Evolutionary conservation across 2,329 filamentous ascomycete species (phyloP), one percentile per base, ranked within the genome.

Genomic region (Beauveria medogensis): DNA sequence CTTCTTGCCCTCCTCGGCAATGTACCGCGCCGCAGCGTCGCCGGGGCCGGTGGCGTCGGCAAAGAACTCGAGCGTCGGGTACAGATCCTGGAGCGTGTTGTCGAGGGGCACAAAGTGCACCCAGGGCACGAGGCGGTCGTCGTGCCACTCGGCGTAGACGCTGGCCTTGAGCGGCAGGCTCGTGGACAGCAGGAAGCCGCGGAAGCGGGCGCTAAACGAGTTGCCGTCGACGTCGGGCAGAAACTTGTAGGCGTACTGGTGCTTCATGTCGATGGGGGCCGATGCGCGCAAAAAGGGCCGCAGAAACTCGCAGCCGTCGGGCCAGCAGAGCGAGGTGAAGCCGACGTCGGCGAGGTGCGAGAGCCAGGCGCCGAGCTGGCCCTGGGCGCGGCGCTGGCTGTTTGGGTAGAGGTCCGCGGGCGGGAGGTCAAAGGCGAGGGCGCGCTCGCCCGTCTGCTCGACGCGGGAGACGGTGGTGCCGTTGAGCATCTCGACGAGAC

Each of bases 141-240:
- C 88, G 69, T 91, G 88, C 89, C 89, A 91, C 70, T 91, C 89
- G 9, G 82, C 76, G 69, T 88, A 91, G 48, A 91, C 79, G 3
- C 88, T 90, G 14, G 84, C 81, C 73, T 91, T 91, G 69, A 91
- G 81, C 1, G 86, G 85, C 40, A 89, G 71, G 51, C 82, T 85
- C 1, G 82, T 88, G 43, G 82, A 87, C 28, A 80, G 77, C 9
- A 91, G 74, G 65, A 90, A 87, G 0, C 79, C 80, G 52, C 82
- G 79, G 72, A 83, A 88, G n/a, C 85, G 79, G 4, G 82, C 84
- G 59, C 79, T 83, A 67, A 85, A 86, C 2, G 80, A 82, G 72
- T 86, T 83, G n/a, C 88, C 88, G 69, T 91, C 89, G 50, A 88
- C 80, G 68, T 91, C 88, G 0, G 85, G 82, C 1, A 91, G 77